Base-by-base conservation (phyloP, 2,329 filamentous ascomycete species). In the Setomelanomma holmii region DNA sequence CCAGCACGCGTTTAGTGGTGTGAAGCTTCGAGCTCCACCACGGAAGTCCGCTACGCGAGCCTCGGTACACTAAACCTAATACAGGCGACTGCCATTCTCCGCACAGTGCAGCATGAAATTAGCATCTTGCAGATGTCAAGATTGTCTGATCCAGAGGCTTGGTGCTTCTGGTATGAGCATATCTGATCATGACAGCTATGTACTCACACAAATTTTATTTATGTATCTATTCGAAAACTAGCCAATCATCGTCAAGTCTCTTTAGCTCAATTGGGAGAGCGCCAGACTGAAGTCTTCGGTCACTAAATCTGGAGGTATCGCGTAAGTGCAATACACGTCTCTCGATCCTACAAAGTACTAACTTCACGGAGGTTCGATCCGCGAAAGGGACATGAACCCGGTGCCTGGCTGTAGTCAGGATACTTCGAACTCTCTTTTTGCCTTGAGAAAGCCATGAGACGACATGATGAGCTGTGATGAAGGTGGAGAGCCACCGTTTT, bases 241-340 rank as follows among this genome's bases (percentile, higher is more conserved):
- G 34, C 51, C 55, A 60, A 56, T 58, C 49, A 58, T 16, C 16
- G 16, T 17, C 50, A 53, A 55, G 60, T 65, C 61, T 61, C 60
- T 58, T 66, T 66, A 66, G 63, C 63, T 66, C 63, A 66, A 62
- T 66, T 66, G 63, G 63, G 63, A 66, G 63, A 66, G 63, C 63
- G 63, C 63, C 63, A 66, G 63, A 66, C 63, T 66, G 63, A 66
- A 66, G 63, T 63, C 53, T 40, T 64, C 61, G 51, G 63, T 66
- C 61, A 63, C 56, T 57, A 64, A 61, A 66, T 64, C 63, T 66
- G 63, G 63, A 66, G 63, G 63, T 66, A 66, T 60, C 52, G 58
- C 51, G 58, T 40, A 40, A 3, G 38, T 40, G 8, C 8, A 14
- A 5, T 11, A 6, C 10, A 17, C 5, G 5, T 23, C 5, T 14